These are phyloP conservation scores for Tremella yokohamensis DNA, from an alignment of 768 basidiomycete species.

Conservation along the genomic window DNA sequence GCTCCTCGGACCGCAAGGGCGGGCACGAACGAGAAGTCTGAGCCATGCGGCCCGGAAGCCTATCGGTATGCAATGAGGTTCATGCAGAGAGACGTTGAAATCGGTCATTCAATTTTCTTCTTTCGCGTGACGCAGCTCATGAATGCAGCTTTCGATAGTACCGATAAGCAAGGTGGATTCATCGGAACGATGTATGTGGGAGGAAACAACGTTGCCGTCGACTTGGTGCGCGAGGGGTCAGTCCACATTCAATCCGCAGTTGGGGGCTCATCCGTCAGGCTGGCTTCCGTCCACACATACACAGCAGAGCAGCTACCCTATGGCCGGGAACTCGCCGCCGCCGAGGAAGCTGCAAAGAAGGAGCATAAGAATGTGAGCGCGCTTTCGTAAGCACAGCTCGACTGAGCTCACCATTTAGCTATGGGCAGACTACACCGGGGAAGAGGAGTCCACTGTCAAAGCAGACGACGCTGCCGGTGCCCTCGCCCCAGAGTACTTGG, in stretches of 20 bases:
- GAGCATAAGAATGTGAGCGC: slow-evolving; percentile 70
- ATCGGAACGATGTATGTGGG: slow-evolving; percentile 81
- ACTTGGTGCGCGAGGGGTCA: slow-evolving; percentile 75
- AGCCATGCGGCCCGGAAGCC: slow-evolving; percentile 82
- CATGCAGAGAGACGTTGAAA: slow-evolving; percentile 93
- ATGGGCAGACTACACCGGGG: slow-evolving; percentile 79
- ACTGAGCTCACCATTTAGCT: slow-evolving; percentile 57
- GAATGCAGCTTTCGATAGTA: slow-evolving; percentile 63
- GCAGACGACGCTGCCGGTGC: slow-evolving; percentile 50
- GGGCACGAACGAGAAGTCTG: slow-evolving; percentile 69
- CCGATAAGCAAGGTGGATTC: slow-evolving; percentile 94
- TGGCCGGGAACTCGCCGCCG: slow-evolving; percentile 73
- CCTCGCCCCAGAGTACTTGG: slow-evolving; percentile 79
- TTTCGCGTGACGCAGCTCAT: background rate
- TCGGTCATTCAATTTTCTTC: slow-evolving; percentile 53
- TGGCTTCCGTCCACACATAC: slow-evolving; percentile 81
- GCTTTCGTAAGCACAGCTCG: background rate
- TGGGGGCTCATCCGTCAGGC: slow-evolving; percentile 27
- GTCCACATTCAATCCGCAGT: slow-evolving; percentile 4
- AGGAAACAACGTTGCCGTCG: slow-evolving; percentile 79
- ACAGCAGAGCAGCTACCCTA: slow-evolving; percentile 79
- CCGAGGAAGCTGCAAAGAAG: slow-evolving; percentile 83
- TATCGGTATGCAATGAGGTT: slow-evolving; percentile 74
- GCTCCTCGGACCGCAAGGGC: slow-evolving; percentile 79
- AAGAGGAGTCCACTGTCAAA: slow-evolving; percentile 56